Evolutionary conservation across 2,329 filamentous ascomycete species (phyloP), one percentile per base, ranked within the genome.

Genomic region (Teratosphaeria nubilosa): DNA sequence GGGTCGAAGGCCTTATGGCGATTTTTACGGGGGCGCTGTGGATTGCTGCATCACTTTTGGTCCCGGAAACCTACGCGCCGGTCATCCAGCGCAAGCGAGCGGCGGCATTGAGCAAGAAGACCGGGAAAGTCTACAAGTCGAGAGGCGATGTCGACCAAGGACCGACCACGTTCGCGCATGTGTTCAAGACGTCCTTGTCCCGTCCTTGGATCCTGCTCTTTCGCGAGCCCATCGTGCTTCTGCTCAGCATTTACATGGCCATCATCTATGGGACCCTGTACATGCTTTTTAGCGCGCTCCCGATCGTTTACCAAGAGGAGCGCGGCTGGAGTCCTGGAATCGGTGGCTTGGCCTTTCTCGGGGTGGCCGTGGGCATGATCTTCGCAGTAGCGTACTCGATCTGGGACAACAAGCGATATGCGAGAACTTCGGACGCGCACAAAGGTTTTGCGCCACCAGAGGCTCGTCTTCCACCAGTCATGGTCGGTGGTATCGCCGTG

Each of bases 171-270:
- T 64, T 71, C 41, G 60, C 54, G 25, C 64, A 70, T 50, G 63
- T 81, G 45, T 80, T 86, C 68, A 77, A 77, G 57, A 77, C 79
- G 2, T 79, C 82, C 3, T 75, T 87, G n/a, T 76, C 79, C 54
- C 78, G 86, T 2, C 86, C 87, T 1, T 87, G 86, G 84, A 75
- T 86, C 52, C 78, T 90, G 56, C 78, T 90, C 11, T 86, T 89
- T 75, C 75, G 75, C 58, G 86, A 90, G 67, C 86, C 86, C 1
- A 89, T 88, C 62, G 83, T 87, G 25, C 69, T 86, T 11, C 74
- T 87, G 10, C 76, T 84, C 2, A 82, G 80, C 41, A 75, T 88
- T 27, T 89, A 88, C 74, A 81, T 86, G 76, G 83, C 84, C 58
- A 84, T 80, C 64, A 76, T 78, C 59, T 79, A 79, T 65, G 76